Evolutionary conservation across 305 asterid species (phyloP).

Genomic region (Nicotiana rustica): DNA sequence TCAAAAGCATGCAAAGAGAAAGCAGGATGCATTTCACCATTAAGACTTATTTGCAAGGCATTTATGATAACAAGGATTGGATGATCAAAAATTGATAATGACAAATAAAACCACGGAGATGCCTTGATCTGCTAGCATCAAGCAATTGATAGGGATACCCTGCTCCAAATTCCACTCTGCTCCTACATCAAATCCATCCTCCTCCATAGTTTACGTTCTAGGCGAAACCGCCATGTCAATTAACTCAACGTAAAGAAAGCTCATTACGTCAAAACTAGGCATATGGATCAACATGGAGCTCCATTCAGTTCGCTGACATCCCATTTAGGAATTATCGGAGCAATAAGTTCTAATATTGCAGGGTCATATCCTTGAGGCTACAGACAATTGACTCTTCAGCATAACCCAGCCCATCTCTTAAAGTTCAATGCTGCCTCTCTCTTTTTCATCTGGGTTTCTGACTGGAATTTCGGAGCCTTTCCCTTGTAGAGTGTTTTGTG

Average conservation of each 20-base stretch:
- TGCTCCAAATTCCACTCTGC: too few species aligned
- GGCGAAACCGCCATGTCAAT: too few species aligned
- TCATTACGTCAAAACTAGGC: background rate
- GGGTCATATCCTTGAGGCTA: constrained; percentile 8
- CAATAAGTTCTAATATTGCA: background rate
- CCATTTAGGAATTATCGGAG: background rate
- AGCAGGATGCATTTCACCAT: constrained; percentile 7
- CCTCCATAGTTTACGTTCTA: too few species aligned
- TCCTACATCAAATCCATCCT: too few species aligned
- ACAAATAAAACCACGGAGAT: constrained; percentile 13
- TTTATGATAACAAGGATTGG: background rate
- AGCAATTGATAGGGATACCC: background rate
- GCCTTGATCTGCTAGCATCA: constrained; percentile 31
- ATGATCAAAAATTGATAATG: constrained; percentile 17
- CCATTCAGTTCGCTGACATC: background rate
- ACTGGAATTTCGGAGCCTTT: constrained; percentile 80
- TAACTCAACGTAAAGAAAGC: too few species aligned
- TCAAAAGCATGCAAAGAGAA: background rate
- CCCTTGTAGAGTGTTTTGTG: constrained; percentile 78
- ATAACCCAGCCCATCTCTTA: constrained; percentile 84
- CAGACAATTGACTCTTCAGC: constrained; percentile 38
- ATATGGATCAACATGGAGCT: constrained; percentile 7
- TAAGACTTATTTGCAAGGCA: constrained; percentile 24
- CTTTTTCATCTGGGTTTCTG: constrained; percentile 77
- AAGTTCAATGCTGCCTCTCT: constrained; percentile 81